A percentile compares a stretch with the other conserved stretches of the same genome.
Evolutionary conservation across 176 grass and related monocot genomes (phyloP).

Genomic region (Echinochloa phyllopogon): DNA sequence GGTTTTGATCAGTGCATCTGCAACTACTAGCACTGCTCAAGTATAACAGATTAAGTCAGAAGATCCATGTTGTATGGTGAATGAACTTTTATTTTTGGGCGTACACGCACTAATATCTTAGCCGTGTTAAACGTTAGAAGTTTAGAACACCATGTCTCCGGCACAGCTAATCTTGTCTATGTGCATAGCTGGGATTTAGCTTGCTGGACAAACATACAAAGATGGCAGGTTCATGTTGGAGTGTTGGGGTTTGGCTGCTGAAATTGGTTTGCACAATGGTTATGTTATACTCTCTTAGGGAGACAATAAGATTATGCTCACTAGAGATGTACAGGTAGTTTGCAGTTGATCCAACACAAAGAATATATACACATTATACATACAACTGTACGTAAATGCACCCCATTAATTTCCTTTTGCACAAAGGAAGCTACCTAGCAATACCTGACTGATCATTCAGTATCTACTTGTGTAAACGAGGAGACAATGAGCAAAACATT

Average conservation of each 20-base stretch:
- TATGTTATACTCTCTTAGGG: background rate
- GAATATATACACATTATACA: background rate
- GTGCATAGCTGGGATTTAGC: background rate
- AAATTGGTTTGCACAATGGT: background rate
- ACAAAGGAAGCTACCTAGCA: slow-evolving; percentile 6
- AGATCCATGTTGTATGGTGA: background rate
- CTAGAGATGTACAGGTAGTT: background rate
- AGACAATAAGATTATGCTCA: background rate
- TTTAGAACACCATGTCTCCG: background rate
- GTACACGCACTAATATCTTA: background rate
- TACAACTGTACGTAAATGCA: background rate
- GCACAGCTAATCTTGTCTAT: background rate
- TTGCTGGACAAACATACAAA: background rate
- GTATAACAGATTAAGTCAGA: background rate
- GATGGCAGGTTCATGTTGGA: background rate
- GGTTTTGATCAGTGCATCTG: background rate
- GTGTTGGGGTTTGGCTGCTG: background rate
- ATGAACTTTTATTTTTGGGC: background rate
- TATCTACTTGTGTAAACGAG: background rate
- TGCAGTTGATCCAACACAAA: background rate
- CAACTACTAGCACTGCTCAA: background rate
- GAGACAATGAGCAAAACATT: background rate
- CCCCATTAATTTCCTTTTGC: background rate
- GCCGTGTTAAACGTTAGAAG: background rate
- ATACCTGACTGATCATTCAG: background rate